These are phyloP conservation scores for Ephemerocybe angulata DNA, from an alignment of 768 basidiomycete species.

Conservation along the genomic window DNA sequence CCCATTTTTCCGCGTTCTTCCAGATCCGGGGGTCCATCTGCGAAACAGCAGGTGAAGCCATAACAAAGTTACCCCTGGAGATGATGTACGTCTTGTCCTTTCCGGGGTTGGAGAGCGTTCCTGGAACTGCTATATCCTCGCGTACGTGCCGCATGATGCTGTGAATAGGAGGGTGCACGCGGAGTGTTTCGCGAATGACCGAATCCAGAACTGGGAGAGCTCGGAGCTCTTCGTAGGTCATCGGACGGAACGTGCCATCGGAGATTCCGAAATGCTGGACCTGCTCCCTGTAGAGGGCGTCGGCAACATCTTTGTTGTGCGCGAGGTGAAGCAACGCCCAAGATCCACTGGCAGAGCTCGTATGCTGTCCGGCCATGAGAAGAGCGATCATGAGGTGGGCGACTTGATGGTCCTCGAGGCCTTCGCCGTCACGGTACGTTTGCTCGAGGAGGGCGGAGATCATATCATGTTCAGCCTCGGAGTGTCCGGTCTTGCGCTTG, in stretches of 20 bases:
- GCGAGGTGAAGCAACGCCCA: conserved; percentile 92
- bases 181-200: conserved; percentile 89
- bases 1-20: conserved; percentile 69
- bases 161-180: conserved; percentile 96
- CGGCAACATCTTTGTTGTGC: conserved; percentile 50
- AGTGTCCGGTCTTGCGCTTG: conserved; percentile 55
- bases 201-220: conserved; percentile 81
- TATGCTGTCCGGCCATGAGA: conserved; percentile 99
- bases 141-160: conserved; percentile 92
- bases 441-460: conserved; percentile 85
- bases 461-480: conserved; percentile 76
- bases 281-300: conserved; percentile 87
- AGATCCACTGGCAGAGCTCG: conserved; percentile 86
- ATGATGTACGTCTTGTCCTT: conserved; percentile 76
- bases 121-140: conserved; percentile 77
- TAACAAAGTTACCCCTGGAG: conserved; percentile 85
- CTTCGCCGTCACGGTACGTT: conserved; percentile 75
- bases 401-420: conserved; percentile 83
- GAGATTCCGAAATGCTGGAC: conserved; percentile 73
- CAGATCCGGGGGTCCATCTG: conserved; percentile 85
- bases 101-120: conserved; percentile 72
- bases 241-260: conserved; percentile 73
- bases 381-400: conserved; percentile 99
- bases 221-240: conserved; percentile 85
- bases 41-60: conserved; percentile 84